phyloP scores from a whole-genome alignment of 169 alveolate genomes.

The Sarcocystis neurona region DNA sequence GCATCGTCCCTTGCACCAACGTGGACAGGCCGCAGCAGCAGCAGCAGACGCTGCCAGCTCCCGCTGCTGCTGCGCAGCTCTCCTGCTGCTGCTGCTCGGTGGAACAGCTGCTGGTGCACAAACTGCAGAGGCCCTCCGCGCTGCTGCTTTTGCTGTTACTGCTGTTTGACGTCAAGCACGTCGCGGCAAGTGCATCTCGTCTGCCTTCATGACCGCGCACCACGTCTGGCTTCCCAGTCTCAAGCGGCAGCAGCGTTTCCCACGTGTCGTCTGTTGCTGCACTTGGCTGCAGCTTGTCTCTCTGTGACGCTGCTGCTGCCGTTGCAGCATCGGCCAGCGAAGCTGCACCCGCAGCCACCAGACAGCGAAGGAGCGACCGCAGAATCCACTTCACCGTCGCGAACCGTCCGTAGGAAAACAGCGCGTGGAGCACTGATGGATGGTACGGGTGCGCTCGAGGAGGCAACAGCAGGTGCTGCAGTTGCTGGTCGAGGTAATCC shows the following conservation, averaged over 20 bases:
- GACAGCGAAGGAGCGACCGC: conserved; percentile 56
- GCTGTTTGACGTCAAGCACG: not conserved
- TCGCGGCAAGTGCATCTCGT: too few relatives aligned
- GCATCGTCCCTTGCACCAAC: not conserved
- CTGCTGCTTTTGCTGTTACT: not conserved
- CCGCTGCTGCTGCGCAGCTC: not conserved
- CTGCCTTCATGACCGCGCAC: too few relatives aligned
- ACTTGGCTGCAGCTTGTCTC: conserved; percentile 9
- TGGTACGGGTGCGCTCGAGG: conserved; percentile 17
- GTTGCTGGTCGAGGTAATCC: conserved; percentile 27
- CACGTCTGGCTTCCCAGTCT: too few relatives aligned
- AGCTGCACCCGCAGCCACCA: conserved; percentile 40
- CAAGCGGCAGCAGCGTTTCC: conserved; percentile 12
- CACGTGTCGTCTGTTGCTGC: not conserved
- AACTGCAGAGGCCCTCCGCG: too few relatives aligned
- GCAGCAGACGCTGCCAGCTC: not conserved
- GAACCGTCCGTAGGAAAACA: conserved; percentile 46
- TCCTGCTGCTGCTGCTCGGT: not conserved
- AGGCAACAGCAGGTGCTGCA: conserved; percentile 18
- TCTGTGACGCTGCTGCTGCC: conserved; percentile 48
- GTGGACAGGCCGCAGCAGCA: conserved; percentile 24
- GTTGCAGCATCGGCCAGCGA: not conserved
- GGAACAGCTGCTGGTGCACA: too few relatives aligned
- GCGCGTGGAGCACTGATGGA: conserved; percentile 48
- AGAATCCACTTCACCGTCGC: conserved; percentile 58